Percentiles rank a stretch among this genome's conserved stretches.
Conservation (phyloP, 306 rosid genomes). For the Oemleria cerasiformis region DNA sequence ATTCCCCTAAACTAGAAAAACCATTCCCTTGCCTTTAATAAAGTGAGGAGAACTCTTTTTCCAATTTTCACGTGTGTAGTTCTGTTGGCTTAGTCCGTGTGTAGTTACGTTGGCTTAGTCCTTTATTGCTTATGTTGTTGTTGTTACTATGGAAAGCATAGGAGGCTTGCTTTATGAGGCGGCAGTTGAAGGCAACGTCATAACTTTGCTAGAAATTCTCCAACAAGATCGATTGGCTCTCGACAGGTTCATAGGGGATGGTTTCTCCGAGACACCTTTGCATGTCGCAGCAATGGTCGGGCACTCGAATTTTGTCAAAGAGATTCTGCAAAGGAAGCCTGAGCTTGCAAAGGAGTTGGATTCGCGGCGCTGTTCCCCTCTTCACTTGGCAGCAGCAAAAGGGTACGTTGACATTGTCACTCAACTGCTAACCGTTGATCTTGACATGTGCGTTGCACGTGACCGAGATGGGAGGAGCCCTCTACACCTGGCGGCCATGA, state of each 20-base stretch:
- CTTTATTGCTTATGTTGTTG: no score
- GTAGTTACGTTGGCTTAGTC: no score
- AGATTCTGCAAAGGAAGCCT: constrained; percentile 19
- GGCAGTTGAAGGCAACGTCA: constrained; percentile 17
- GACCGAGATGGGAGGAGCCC: constrained; percentile 20
- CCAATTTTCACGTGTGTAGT: no score
- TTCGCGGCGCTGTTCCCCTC: constrained; percentile 15
- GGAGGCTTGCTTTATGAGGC: constrained; percentile 19
- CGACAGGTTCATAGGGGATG: constrained; percentile 5
- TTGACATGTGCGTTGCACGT: constrained; percentile 14
- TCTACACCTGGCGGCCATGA: constrained; percentile 22
- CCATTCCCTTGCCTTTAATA: no score
- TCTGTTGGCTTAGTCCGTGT: no score
- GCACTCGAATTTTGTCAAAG: constrained; percentile 16
- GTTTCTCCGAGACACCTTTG: constrained; percentile 21
- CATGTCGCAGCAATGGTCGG: constrained; percentile 26
- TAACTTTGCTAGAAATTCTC: constrained; percentile 18
- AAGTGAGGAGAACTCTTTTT: no score
- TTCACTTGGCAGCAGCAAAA: constrained; percentile 29
- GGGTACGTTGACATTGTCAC: constrained; percentile 10
- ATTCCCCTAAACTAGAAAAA: no score
- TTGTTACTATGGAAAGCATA: constrained; percentile 2
- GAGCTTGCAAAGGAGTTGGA: constrained; percentile 26
- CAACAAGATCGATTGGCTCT: constrained; percentile 24
- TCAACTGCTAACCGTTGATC: background rate